Percentiles rank a stretch among this genome's conserved stretches.
Evolutionary conservation across 805 yeast genomes (phyloP).

Genomic region (Maudiozyma barnettii): DNA sequence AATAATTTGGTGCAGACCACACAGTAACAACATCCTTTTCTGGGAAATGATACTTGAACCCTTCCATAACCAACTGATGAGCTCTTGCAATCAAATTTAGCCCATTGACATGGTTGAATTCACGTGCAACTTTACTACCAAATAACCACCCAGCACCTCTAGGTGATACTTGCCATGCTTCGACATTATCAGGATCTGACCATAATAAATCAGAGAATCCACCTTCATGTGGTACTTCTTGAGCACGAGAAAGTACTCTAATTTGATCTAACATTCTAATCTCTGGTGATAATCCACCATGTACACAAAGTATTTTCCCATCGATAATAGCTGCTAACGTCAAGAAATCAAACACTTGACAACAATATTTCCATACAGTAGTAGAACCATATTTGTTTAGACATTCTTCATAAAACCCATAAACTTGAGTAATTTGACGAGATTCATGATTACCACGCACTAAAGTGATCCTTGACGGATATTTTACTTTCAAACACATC

Average conservation of each 20-base stretch:
- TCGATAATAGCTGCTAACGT: constrained; percentile 94
- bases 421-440: constrained; percentile 96
- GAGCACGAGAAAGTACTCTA: constrained; percentile 88
- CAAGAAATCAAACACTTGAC: constrained; percentile 90
- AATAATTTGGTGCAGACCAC: constrained; percentile 96
- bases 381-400: constrained; percentile 86
- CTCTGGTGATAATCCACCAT: constrained; percentile 96
- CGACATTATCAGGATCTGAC: constrained; percentile 97
- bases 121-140: constrained; percentile 88
- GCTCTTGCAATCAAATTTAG: constrained; percentile 87
- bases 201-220: constrained; percentile 96
- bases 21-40: constrained; percentile 96
- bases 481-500: constrained; percentile 87
- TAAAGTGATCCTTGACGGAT: constrained; percentile 74
- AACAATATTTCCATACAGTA: constrained; percentile 92
- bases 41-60: constrained; percentile 91
- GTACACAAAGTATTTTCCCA: constrained; percentile 89
- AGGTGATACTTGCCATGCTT: constrained; percentile 96
- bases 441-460: constrained; percentile 98
- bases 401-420: constrained; percentile 96
- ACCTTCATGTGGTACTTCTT: constrained; percentile 98
- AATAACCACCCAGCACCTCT: constrained; percentile 99
- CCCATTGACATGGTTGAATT: constrained; percentile 91
- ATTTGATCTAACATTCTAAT: constrained; percentile 96
- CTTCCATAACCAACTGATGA: constrained; percentile 97